Percentiles rank a stretch among this genome's conserved stretches.
Conservation (phyloP, 2,329 filamentous ascomycete species). For the Penicillium sp. region DNA sequence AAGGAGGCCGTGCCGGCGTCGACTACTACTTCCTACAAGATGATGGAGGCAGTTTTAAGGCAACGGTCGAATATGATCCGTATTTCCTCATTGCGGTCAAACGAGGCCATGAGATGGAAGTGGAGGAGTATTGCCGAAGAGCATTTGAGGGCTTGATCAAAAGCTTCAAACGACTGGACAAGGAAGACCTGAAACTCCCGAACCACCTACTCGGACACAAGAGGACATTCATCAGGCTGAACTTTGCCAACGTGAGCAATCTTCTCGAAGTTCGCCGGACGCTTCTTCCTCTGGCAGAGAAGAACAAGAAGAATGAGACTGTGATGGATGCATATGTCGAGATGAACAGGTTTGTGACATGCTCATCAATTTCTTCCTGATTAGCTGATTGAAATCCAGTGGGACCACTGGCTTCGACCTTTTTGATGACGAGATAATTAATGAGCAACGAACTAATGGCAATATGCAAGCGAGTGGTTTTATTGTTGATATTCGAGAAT, state of each 20-base stretch:
- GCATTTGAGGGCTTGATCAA: slow-evolving; percentile 78
- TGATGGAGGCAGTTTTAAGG: slow-evolving; percentile 86
- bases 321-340: slow-evolving; percentile 98
- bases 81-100: slow-evolving; percentile 92
- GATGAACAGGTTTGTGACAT: slow-evolving; percentile 63
- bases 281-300: slow-evolving; percentile 86
- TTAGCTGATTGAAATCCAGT: slow-evolving; percentile 39
- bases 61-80: slow-evolving; percentile 90
- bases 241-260: slow-evolving; percentile 81
- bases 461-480: slow-evolving; percentile 90
- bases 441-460: slow-evolving; percentile 71
- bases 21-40: slow-evolving; percentile 97
- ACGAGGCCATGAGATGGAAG: slow-evolving; percentile 80
- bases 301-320: slow-evolving; percentile 92
- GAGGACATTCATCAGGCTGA: slow-evolving; percentile 78
- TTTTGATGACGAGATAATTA: slow-evolving; percentile 83
- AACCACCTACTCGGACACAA: slow-evolving; percentile 92
- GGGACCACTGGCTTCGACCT: slow-evolving; percentile 82
- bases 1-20: slow-evolving; percentile 78
- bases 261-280: slow-evolving; percentile 76
- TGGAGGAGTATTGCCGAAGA: slow-evolving; percentile 87
- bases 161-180: slow-evolving; percentile 68
- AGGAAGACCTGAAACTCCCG: slow-evolving; percentile 90
- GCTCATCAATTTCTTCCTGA: not conserved
- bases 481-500: slow-evolving; percentile 97